Evolutionary conservation across 345 rosid species (phyloP), one percentile per base, ranked within the genome.

Genomic region (Draba incana): DNA sequence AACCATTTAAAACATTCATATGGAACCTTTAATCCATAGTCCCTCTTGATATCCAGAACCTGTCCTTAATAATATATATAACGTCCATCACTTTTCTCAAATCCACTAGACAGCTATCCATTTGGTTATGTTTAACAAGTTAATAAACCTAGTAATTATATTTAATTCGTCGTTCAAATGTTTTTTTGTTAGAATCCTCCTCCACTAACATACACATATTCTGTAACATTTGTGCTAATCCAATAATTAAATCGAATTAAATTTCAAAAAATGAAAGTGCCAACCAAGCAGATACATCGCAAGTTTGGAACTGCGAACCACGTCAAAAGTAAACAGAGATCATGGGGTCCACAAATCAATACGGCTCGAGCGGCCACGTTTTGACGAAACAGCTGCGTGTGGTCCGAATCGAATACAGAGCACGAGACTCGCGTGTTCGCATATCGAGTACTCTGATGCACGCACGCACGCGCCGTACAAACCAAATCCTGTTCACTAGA

Each of bases 241-340:
- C 11, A 45, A 31, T 28, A 15, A 44, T 28, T 10, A 14, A 42
- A 41, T 38, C 15, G 5, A 16, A 42, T 10, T 10, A 57, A 57
- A 57, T 4, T 10, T 3, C 41, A 10, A 12, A 44, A 41, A 4
- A 41, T 5, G 15, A n/a, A 8, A 8, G 15, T 42, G 35, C 53
- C 54, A 33, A 25, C 56, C 7, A 47, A 33, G 12, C 3, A 25
- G 11, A 49, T 33, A 33, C 20, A 49, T n/a, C n/a, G n/a, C n/a
- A n/a, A 20, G 20, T 33, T 35, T 12, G 68, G 57, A 49, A 64
- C 35, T 64, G 68, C 35, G 68, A 48, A 64, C 37, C 68, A 64
- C 47, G 68, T 64, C 68, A 49, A 50, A 8, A 7, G 35, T 13
- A 10, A 20, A 35, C 35, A 33, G 54, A 37, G 14, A 38, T 62